These are phyloP conservation scores for Circinella minor DNA, from an alignment of 371 early-diverging fungal genomes.

Conservation along the genomic window DNA sequence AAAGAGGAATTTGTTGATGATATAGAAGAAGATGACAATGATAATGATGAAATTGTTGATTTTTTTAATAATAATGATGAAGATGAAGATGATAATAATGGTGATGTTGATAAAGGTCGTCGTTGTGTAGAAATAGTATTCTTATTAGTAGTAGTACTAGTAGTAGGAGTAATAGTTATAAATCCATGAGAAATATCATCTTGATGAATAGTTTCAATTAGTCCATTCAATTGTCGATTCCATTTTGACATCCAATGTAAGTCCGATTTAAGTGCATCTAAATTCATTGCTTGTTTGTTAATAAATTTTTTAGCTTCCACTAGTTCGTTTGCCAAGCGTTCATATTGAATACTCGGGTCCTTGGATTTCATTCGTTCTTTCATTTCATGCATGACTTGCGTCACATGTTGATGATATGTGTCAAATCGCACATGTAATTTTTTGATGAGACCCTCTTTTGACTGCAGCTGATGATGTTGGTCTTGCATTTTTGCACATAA, in stretches of 20 bases:
- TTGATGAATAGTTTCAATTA: slow-evolving; percentile 18
- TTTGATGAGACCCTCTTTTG: slow-evolving; percentile 10
- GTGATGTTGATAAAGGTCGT: not conserved
- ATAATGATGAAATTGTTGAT: no score
- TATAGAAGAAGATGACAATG: no score
- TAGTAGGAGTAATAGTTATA: not conserved
- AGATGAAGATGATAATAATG: no score
- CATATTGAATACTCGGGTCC: slow-evolving; percentile 16
- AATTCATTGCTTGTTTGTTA: slow-evolving; percentile 36
- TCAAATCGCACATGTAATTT: slow-evolving; percentile 28
- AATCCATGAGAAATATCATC: slow-evolving; percentile 19
- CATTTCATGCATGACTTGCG: slow-evolving; percentile 25
- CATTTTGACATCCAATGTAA: slow-evolving; percentile 40
- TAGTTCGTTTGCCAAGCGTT: slow-evolving; percentile 29
- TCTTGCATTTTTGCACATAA: slow-evolving; percentile 16
- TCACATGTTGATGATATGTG: slow-evolving; percentile 23
- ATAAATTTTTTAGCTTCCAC: slow-evolving; percentile 45
- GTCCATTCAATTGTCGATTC: slow-evolving; percentile 27
- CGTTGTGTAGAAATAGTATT: no score
- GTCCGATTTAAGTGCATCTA: slow-evolving; percentile 39
- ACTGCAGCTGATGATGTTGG: slow-evolving; percentile 6
- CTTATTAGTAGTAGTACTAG: not conserved
- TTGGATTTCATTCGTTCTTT: slow-evolving; percentile 21
- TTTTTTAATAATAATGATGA: no score
- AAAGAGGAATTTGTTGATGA: no score